These are phyloP conservation scores for Monosporozyma solicola DNA, from an alignment of 805 yeast species.

Conservation along the genomic window DNA sequence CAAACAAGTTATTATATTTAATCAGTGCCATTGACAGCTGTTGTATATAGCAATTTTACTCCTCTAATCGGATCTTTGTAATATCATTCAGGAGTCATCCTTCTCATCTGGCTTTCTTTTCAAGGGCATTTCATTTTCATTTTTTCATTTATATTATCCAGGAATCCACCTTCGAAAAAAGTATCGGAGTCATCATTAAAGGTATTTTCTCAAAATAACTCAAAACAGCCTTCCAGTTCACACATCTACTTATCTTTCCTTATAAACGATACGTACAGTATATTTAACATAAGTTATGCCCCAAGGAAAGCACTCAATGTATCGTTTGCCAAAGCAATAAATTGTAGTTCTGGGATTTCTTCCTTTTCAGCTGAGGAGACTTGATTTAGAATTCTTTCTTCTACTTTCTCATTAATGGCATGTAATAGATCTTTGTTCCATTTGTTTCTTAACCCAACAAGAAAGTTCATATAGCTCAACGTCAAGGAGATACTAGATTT, in stretches of 20 bases:
- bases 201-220: background rate
- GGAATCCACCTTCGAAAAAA: background rate
- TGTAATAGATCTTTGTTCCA: slow-evolving; percentile 26
- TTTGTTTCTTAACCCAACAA: slow-evolving; percentile 29
- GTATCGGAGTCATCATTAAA: background rate
- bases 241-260: background rate
- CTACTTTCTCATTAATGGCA: slow-evolving; percentile 22
- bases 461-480: slow-evolving; percentile 50
- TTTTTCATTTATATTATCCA: background rate
- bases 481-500: slow-evolving; percentile 18
- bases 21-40: background rate
- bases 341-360: slow-evolving; percentile 20
- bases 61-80: background rate
- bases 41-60: background rate
- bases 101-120: background rate
- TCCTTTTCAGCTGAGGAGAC: slow-evolving; percentile 16
- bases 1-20: background rate
- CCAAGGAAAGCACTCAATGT: slow-evolving; percentile 9
- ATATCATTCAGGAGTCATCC: background rate
- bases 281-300: background rate
- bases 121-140: background rate
- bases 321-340: slow-evolving; percentile 22
- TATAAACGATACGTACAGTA: background rate
- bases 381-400: background rate
- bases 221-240: background rate